Evolutionary conservation across 306 rosid genomes (phyloP).

Genomic region (Rubus parviflorus): DNA sequence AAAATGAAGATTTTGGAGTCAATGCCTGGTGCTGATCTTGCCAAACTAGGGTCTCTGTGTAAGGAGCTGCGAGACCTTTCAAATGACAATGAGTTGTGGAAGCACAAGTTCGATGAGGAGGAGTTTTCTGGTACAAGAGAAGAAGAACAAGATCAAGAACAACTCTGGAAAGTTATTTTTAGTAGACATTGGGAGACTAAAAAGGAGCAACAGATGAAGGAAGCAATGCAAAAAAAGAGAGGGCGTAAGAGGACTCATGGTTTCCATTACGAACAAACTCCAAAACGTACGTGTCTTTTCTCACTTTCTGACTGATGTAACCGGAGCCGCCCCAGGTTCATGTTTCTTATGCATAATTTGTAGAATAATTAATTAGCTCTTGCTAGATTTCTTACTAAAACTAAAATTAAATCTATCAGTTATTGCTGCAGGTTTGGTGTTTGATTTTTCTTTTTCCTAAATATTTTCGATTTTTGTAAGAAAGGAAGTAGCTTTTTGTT

Average conservation of each 20-base stretch:
- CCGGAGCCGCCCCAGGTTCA: too few relatives aligned
- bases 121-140: neutral
- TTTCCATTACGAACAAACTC: too few relatives aligned
- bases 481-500: too few relatives aligned
- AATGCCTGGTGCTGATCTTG: conserved; percentile 55
- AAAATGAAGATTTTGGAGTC: conserved; percentile 60
- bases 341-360: too few relatives aligned
- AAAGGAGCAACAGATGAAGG: neutral
- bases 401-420: too few relatives aligned
- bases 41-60: conserved; percentile 45
- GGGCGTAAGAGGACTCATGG: neutral
- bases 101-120: conserved; percentile 47
- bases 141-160: neutral
- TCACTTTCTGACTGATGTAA: too few relatives aligned
- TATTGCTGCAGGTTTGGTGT: too few relatives aligned
- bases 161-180: neutral
- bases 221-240: neutral
- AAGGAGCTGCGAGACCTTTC: conserved; percentile 54
- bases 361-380: too few relatives aligned
- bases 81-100: conserved; percentile 60
- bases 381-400: too few relatives aligned
- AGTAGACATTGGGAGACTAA: neutral
- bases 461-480: too few relatives aligned
- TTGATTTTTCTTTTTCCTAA: too few relatives aligned
- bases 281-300: too few relatives aligned